Evolutionary conservation across 1,284 basidiomycete genomes (phyloP).

Genomic region (Trichosporon inkin): DNA sequence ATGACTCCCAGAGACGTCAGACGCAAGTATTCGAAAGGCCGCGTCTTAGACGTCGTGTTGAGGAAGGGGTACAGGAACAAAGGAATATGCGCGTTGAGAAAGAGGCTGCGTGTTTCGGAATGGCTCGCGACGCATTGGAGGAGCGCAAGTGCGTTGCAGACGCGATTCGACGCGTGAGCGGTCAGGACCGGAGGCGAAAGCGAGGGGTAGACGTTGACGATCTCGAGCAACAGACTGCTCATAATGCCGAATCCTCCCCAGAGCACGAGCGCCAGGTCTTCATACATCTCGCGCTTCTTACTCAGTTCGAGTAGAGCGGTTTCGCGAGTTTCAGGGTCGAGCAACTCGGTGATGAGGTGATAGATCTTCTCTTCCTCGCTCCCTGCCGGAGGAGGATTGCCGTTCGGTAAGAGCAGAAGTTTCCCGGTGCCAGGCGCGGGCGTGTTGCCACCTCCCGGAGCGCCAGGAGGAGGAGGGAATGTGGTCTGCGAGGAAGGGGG

Average conservation of each 20-base stretch:
- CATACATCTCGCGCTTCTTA: conserved; percentile 99
- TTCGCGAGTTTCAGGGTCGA: conserved; percentile 64
- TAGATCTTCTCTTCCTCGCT: conserved; percentile 56
- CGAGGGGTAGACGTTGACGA: conserved; percentile 95
- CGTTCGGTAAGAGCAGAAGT: conserved; percentile 46
- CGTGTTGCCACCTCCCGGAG: conserved; percentile 12
- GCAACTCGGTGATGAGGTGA: conserved; percentile 54
- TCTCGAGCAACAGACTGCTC: conserved; percentile 97
- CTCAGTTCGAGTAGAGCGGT: conserved; percentile 87
- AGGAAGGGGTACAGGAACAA: conserved; percentile 98
- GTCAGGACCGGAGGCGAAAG: conserved; percentile 94
- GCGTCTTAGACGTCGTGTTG: conserved; percentile 97
- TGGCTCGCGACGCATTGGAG: conserved; percentile 97
- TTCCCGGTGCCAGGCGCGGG: conserved; percentile 36
- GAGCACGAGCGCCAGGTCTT: conserved; percentile 92
- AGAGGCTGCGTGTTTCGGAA: conserved; percentile 85
- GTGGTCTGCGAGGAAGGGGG: background rate
- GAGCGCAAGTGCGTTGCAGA: conserved; percentile 96
- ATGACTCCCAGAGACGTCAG: conserved; percentile 97
- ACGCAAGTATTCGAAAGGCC: conserved; percentile 97
- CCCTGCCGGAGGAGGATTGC: conserved; percentile 42
- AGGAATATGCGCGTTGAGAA: conserved; percentile 94
- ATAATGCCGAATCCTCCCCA: conserved; percentile 99
- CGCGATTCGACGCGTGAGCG: conserved; percentile 97
- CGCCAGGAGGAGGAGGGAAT: conserved; percentile 8